Evolutionary conservation across 345 rosid species (phyloP).

Genomic region (Melaleuca quinquenervia): DNA sequence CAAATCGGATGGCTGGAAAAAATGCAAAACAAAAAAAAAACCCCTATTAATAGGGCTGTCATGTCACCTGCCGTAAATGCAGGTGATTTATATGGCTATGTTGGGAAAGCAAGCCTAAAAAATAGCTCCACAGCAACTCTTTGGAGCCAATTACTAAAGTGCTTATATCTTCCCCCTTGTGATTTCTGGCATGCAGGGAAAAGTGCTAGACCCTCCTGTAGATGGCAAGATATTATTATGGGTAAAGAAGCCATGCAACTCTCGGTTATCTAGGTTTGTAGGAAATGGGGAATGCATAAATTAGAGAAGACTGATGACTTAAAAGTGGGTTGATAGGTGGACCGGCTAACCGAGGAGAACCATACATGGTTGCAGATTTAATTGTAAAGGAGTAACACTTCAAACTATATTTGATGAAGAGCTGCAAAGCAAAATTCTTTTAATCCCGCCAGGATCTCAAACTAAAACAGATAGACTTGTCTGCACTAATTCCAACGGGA

Average conservation of each 20-base stretch:
- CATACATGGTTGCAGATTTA: background rate
- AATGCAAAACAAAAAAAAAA: too few species aligned
- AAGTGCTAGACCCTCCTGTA: background rate
- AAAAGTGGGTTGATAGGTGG: background rate
- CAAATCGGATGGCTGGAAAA: too few species aligned
- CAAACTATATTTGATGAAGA: background rate
- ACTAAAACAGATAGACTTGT: background rate
- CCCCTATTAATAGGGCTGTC: too few species aligned
- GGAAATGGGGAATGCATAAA: background rate
- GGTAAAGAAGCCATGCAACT: background rate
- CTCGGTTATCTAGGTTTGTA: fast-evolving
- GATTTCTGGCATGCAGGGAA: background rate
- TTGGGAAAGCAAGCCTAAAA: background rate
- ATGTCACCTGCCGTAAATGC: too few species aligned
- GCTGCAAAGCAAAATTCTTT: background rate
- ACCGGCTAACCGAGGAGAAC: background rate
- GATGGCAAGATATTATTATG: background rate
- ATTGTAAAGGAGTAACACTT: background rate
- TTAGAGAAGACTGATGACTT: background rate
- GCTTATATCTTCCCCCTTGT: background rate
- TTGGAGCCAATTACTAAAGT: too few species aligned
- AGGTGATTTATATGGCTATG: background rate
- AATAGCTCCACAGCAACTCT: background rate
- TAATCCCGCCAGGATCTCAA: background rate
- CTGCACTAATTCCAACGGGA: background rate